Conservation (phyloP, 768 basidiomycete species). For the Tricholoma furcatifolium region DNA sequence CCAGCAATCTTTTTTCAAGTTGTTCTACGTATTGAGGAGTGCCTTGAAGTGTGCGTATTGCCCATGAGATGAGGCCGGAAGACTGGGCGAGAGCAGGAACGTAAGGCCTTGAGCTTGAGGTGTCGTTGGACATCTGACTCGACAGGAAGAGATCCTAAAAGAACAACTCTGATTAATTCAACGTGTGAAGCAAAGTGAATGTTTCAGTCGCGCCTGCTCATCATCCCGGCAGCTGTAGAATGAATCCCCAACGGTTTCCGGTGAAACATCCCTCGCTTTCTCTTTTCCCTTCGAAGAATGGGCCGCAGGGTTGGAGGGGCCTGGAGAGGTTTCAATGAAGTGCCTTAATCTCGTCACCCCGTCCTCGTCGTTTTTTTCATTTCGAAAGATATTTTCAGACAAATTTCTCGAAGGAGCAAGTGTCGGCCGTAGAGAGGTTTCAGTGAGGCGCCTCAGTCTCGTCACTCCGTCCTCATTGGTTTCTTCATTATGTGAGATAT, state of each 20-base stretch:
- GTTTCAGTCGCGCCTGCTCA: slow-evolving; percentile 9
- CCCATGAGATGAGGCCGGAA: slow-evolving; percentile 23
- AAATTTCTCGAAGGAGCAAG: too few species aligned
- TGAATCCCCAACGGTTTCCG: neutral
- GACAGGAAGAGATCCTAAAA: slow-evolving; percentile 14
- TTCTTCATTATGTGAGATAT: too few species aligned
- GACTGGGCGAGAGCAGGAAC: slow-evolving; percentile 10
- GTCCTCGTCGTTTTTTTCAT: too few species aligned
- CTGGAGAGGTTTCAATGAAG: too few species aligned
- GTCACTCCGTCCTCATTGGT: too few species aligned
- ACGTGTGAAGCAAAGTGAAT: neutral
- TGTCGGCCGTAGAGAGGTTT: too few species aligned
- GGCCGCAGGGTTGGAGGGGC: too few species aligned
- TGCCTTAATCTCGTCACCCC: too few species aligned
- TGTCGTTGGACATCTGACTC: slow-evolving; percentile 10
- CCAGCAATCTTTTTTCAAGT: slow-evolving; percentile 37
- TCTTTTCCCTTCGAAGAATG: too few species aligned
- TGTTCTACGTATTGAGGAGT: slow-evolving; percentile 29
- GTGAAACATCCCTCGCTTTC: neutral
- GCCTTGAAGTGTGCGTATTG: slow-evolving; percentile 10
- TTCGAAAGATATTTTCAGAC: too few species aligned
- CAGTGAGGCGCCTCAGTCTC: too few species aligned
- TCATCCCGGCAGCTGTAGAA: neutral
- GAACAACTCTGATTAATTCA: neutral
- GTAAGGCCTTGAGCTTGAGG: neutral